Evolutionary conservation across 2,329 filamentous ascomycete species (phyloP).

Genomic region (Falciphora oryzae): DNA sequence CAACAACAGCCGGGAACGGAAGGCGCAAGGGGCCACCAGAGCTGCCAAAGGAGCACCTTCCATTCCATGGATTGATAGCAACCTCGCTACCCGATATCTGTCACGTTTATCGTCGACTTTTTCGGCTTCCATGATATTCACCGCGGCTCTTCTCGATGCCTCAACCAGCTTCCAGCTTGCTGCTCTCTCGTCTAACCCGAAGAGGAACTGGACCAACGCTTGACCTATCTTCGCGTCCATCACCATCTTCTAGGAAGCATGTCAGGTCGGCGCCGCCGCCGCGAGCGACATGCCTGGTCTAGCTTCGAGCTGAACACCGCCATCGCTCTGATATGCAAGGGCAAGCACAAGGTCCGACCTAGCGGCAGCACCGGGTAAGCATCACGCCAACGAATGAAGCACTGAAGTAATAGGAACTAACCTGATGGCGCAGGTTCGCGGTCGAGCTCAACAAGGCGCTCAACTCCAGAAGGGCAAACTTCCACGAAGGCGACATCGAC

Average conservation of each 20-base stretch:
- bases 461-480: conserved; percentile 15
- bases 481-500: conserved; percentile 16
- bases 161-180: background rate
- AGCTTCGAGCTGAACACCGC: conserved; percentile 22
- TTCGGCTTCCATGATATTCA: background rate
- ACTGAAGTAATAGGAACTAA: background rate
- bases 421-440: conserved; percentile 16
- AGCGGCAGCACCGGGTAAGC: background rate
- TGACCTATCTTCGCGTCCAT: no score
- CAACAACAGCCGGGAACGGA: background rate
- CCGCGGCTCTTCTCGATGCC: background rate
- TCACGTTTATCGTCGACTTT: no score
- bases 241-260: background rate
- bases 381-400: background rate
- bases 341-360: background rate
- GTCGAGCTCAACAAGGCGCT: conserved; percentile 24
- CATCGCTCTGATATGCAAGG: conserved; percentile 22
- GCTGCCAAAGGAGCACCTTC: background rate
- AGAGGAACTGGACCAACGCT: background rate
- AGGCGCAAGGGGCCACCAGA: background rate
- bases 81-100: background rate
- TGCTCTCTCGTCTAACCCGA: background rate
- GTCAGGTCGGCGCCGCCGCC: background rate
- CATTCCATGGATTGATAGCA: background rate
- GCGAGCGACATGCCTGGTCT: conserved; percentile 16